Evolutionary conservation across 1,284 basidiomycete genomes (phyloP), one percentile per base, ranked within the genome.

Genomic region (Irpex sp.): DNA sequence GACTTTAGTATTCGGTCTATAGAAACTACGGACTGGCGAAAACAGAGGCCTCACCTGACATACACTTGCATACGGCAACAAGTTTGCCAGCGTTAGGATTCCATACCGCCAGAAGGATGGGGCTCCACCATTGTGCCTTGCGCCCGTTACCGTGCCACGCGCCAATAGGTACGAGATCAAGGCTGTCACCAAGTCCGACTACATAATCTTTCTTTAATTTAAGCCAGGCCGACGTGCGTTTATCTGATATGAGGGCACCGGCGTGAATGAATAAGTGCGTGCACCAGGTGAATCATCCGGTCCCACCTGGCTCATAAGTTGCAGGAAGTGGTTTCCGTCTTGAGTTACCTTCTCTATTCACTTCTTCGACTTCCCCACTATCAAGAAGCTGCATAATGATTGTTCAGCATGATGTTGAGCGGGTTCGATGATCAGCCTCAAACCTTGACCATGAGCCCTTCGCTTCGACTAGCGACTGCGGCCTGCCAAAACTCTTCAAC

Each of bases 381-480:
- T 90, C 87, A 36, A 91, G 78, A 34, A 91, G 77, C 89, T 91
- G 66, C 63, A 37, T 49, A 48, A 54, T 15, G 49, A 40, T 17
- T 15, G 31, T 56, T 56, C 54, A 56, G 54, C 19, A 21, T 34
- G 13, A 21, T 56, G 9, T 11, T 15, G 19, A 19, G 19, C 21
- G 31, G 54, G 65, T 63, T 63, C 49, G 34, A 65, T 66, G 5
- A 37, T 49, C 40, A 59, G 38, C 11, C 62, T 63, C 83, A 69
- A 19, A 94, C 90, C 79, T 97, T 98, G 72, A 97, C 85, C 95
- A 98, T 97, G 68, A 97, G 81, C 4, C 96, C 96, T 75, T 98
- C 96, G 65, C 92, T 94, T 63, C 89, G 89, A 73, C 88, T 88
- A 70, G 88, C 85, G n/a, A 94, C 83, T 4, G 94, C 91, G 65